Evolutionary conservation across 2,329 filamentous ascomycete species (phyloP), one percentile per base, ranked within the genome.

Genomic region (Talaromyces sp.): DNA sequence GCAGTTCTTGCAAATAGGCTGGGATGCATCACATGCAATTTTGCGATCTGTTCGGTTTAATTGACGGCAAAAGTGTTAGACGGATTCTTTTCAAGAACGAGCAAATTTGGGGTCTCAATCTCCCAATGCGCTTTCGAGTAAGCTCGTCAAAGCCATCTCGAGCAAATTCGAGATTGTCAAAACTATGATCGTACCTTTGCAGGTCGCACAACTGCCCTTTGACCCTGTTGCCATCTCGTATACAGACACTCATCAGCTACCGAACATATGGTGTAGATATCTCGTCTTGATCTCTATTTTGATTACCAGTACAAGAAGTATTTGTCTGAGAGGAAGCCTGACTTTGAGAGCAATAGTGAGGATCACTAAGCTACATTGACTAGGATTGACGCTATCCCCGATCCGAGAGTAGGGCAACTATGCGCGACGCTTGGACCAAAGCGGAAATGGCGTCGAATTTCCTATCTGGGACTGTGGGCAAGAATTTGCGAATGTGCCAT

Each of bases 1-100:
- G 35, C 58, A 60, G 37, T 60, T 60, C 14, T 52, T 46, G 25
- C 58, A 60, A 28, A 44, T 37, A 23, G 58, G 58, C 12, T 23
- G 48, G 16, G 16, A 21, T 39, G 33, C n/a, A 52, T 60, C 58
- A 39, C 58, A 54, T 23, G 58, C 33, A 54, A 60, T 60, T 40
- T 60, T 60, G n/a, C 58, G 58, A 9, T 60, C 58, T 60, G 33
- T 40, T 31, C 46, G 11, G 23, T 31, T 8, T 16, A n/a, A 16
- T 5, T 1, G 14, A 28, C 14, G 11, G 5, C n/a, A 3, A 31
- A 12, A 46, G 3, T 28, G 46, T 50, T 50, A 50, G 40, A 50
- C 7, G 1, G 5, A 7, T 8, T 50, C 46, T 50, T 25, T 28
- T n/a, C 14, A 31, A 16, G 14, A n/a, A 1, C 7, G 16, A 31